Percentiles rank a stretch among this genome's conserved stretches.
These are phyloP conservation scores for Talaromyces adpressus DNA, from an alignment of 495 filamentous ascomycete species.

Conservation along the genomic window DNA sequence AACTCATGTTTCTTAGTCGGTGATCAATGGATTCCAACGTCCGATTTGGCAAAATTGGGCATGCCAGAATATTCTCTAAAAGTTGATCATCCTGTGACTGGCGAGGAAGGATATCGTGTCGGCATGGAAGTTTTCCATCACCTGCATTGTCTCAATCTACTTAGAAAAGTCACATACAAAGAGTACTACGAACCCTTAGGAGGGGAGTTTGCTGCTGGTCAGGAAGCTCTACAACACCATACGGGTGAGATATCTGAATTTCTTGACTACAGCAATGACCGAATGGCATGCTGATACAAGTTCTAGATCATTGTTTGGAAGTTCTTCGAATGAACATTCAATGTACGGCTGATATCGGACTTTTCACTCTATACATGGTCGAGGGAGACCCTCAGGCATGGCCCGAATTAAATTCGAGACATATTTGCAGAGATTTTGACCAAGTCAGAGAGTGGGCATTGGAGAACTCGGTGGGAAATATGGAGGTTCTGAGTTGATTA, in stretches of 20 bases:
- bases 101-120: slow-evolving; percentile 3
- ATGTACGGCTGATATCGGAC: slow-evolving; percentile 4
- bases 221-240: slow-evolving; percentile 2
- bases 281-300: not conserved
- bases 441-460: slow-evolving; percentile 3
- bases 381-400: not conserved
- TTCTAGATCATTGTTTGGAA: slow-evolving; percentile 4
- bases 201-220: not conserved
- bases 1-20: not conserved
- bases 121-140: slow-evolving; percentile 6
- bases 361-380: slow-evolving; percentile 5
- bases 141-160: slow-evolving; percentile 4
- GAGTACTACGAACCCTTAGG: slow-evolving; percentile 4
- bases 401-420: slow-evolving; percentile 1
- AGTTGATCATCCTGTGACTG: not conserved
- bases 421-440: slow-evolving; percentile 1
- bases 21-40: slow-evolving; percentile 7
- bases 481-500: not conserved
- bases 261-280: not conserved
- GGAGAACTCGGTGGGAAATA: slow-evolving; percentile 3
- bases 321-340: slow-evolving; percentile 5
- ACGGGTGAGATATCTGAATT: not conserved
- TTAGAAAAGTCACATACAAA: not conserved
- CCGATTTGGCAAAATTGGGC: not conserved
- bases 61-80: slow-evolving; percentile 1